Evolutionary conservation across 345 rosid species (phyloP).

Genomic region (Raphanus sativus): DNA sequence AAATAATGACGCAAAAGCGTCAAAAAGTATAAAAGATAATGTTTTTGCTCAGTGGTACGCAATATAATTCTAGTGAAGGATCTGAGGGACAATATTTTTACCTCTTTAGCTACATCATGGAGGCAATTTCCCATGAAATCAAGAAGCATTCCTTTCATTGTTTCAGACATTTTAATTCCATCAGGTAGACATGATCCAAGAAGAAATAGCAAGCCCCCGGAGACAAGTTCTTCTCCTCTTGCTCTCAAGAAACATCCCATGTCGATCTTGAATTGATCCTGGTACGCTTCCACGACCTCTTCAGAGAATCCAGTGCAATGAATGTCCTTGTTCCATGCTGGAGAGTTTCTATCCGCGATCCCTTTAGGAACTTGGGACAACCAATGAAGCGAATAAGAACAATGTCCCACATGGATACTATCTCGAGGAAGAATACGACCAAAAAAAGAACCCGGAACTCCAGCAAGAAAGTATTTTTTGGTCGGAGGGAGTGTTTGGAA

Average conservation of each 20-base stretch:
- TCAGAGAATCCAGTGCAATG: constrained; percentile 37
- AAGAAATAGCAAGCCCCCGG: constrained; percentile 47
- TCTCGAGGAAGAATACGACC: constrained; percentile 42
- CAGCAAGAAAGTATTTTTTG: constrained; percentile 34
- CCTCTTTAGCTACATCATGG: constrained; percentile 43
- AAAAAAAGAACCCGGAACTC: constrained; percentile 52
- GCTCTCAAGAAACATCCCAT: constrained; percentile 39
- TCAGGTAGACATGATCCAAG: constrained; percentile 22
- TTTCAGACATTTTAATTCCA: constrained; percentile 31
- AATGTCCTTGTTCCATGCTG: constrained; percentile 45
- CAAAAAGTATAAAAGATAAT: not conserved
- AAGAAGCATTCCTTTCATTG: constrained; percentile 20
- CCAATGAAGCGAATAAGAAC: constrained; percentile 48
- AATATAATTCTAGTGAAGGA: not conserved
- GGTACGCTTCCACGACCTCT: constrained; percentile 38
- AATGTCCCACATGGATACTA: constrained; percentile 42
- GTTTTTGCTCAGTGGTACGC: not conserved
- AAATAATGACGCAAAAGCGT: not conserved
- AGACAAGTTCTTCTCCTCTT: constrained; percentile 43
- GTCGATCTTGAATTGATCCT: constrained; percentile 41
- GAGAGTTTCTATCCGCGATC: constrained; percentile 27
- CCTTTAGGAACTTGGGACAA: constrained; percentile 32
- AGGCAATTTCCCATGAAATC: constrained; percentile 32
- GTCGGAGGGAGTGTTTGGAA: constrained; percentile 42
- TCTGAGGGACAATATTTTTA: constrained; percentile 3